Evolutionary conservation across 345 rosid genomes (phyloP), one percentile per base, ranked within the genome.

Genomic region (Syzygium aromaticum): DNA sequence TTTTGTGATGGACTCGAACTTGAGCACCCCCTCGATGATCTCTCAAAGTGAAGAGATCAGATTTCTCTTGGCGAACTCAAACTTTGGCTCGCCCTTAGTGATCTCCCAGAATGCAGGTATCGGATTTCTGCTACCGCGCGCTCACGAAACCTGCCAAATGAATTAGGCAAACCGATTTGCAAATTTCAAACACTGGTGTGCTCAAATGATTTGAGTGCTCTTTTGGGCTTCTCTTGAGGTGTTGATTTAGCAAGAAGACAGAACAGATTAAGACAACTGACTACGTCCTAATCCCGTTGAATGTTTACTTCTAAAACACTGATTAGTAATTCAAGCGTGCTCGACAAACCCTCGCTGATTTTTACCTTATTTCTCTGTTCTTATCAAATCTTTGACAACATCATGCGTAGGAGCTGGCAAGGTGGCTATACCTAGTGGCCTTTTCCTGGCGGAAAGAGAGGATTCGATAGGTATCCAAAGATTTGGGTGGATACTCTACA

Each of bases 31-130:
- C 5, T 73, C 5, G 2, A 10, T 23, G 49, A 33, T 73, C 7
- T 19, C 46, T 7, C 3, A 3, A 1, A 4, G 3, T 5, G 11
- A 73, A 8, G 1, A 5, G 22, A 19, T 73, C 21, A 3, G 14
- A 33, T 33, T 33, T 33, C 1, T 10, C 61, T 5, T 1, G 11
- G 22, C 5, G 11, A 8, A 4, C 12, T 56, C 5, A 1, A 11
- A 56, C 1, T 56, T 23, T 1, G 12, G 11, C n/a, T 23, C 5
- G 2, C 25, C 21, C 9, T 19, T 21, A 2, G 3, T 0, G 3
- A 21, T 54, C 4, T 21, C 4, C 2, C 25, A 4, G 22, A 21
- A 21, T 3, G 25, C 4, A 57, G 0, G n/a, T 11, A 10, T 25
- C 3, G 63, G 3, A 4, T 57, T 57, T 25, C 2, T 43, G 46